Base-by-base conservation (phyloP, 2,329 filamentous ascomycete species). In the Fonsecaea multimorphosa region DNA sequence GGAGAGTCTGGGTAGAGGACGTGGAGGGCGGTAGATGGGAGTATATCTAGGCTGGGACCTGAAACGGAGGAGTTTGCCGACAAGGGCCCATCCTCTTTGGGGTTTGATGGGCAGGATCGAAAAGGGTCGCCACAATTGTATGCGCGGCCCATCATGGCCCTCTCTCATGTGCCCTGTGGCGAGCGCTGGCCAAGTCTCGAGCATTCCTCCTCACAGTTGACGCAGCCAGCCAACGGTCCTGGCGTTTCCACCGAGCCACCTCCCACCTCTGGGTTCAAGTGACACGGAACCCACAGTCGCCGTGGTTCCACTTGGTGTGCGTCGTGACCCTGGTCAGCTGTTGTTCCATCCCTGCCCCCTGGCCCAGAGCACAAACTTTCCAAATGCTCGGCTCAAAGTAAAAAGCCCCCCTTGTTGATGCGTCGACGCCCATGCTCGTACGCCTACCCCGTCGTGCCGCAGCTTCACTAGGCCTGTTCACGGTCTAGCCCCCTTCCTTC, bases 281-380 rank as follows among this genome's bases (percentile, higher is more conserved):
- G 51, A 66, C 67, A 63, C 67, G 67, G 67, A 59, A 62, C 40
- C 64, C 65, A 59, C 66, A 65, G 44, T 65, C 67, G 58, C 67
- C 67, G 67, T 66, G 67, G 61, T 69, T 62, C 67, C 65, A 63
- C 58, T 16, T 38, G 12, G 19, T 51, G 54, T 55, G 31, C 27
- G 31, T 44, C 49, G 46, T 57, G 29, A 64, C 34, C 66, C 66
- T 63, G 62, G 62, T 65, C 66, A 68, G 53, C 66, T 65, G 65
- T 61, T 44, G 46, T 57, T 60, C 31, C 51, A 60, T 24, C 62
- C 66, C 54, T 68, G 62, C 34, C 59, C 66, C 66, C 58, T 68
- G 58, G 46, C 52, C 61, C 46, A 24, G 34, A 58, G 56, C 16
- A 46, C 46, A 60, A 51, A 51, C 58, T 29, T 34, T 52, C 51